These are phyloP conservation scores for Casuarina equisetifolia DNA, from an alignment of 306 rosid genomes.

Conservation along the genomic window DNA sequence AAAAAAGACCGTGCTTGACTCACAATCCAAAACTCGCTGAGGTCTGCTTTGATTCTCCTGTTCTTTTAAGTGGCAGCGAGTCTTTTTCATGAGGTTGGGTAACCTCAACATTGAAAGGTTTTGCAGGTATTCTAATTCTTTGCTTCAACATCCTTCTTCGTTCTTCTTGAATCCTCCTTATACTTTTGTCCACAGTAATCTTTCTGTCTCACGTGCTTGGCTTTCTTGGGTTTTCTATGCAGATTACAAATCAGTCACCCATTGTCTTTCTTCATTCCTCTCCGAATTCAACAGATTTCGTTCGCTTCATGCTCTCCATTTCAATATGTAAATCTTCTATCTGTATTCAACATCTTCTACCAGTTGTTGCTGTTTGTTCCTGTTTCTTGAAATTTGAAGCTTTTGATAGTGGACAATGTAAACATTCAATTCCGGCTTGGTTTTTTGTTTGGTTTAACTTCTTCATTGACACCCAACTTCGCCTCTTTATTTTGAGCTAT, in stretches of 20 bases:
- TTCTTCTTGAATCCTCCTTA: slow-evolving; percentile 19
- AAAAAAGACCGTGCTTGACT: neutral
- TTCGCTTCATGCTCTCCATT: slow-evolving; percentile 4
- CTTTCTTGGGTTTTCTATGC: slow-evolving; percentile 4
- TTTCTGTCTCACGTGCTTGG: slow-evolving; percentile 3
- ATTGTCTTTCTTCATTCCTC: slow-evolving; percentile 12
- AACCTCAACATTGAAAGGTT: slow-evolving; percentile 3
- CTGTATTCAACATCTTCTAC: neutral
- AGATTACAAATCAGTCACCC: slow-evolving; percentile 1
- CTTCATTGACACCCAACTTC: neutral
- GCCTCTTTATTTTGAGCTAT: neutral
- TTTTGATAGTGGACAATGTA: slow-evolving; percentile 3
- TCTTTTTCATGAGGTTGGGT: neutral
- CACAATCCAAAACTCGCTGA: neutral
- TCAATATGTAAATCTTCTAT: neutral
- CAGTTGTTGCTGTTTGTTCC: neutral
- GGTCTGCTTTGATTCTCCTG: neutral
- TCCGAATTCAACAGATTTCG: slow-evolving; percentile 34
- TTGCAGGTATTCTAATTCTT: slow-evolving; percentile 35
- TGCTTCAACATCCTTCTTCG: slow-evolving; percentile 36
- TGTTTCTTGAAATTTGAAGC: slow-evolving; percentile 4
- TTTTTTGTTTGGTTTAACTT: neutral
- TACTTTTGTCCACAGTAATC: slow-evolving; percentile 20
- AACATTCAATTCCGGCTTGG: neutral
- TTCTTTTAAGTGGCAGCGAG: neutral